Evolutionary conservation across 805 yeast genomes (phyloP).

Genomic region (Myxozyma neglecta): DNA sequence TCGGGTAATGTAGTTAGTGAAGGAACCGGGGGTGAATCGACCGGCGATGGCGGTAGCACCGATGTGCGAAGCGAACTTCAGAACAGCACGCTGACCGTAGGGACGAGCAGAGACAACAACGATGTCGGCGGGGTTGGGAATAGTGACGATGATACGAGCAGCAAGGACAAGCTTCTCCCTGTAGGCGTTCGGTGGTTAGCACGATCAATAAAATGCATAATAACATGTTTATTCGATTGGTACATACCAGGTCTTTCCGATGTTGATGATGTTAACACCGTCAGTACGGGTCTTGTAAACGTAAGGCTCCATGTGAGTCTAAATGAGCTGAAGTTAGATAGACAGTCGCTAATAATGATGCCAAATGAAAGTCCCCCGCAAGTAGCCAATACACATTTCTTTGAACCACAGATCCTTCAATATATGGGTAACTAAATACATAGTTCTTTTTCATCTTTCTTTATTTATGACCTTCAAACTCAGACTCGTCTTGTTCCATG

Average conservation of each 20-base stretch:
- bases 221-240: background rate
- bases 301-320: conserved; percentile 92
- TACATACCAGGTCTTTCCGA: conserved; percentile 89
- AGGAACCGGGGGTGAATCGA: conserved; percentile 99
- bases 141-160: conserved; percentile 99
- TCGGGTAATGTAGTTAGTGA: conserved; percentile 99
- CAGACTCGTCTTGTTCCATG: background rate
- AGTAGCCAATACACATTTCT: background rate
- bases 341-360: background rate
- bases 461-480: background rate
- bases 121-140: conserved; percentile 97
- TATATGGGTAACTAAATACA: background rate
- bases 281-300: conserved; percentile 98
- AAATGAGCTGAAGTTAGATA: conserved; percentile 9
- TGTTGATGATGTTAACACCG: conserved; percentile 98
- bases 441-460: background rate
- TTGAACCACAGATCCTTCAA: background rate
- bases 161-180: conserved; percentile 95
- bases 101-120: conserved; percentile 99
- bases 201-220: background rate
- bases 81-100: conserved; percentile 99
- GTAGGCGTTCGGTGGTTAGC: background rate
- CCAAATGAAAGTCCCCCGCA: background rate
- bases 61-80: conserved; percentile 99
- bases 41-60: conserved; percentile 99